phyloP scores from a whole-genome alignment of 176 grass and related monocot species.

The Poa pratensis region DNA sequence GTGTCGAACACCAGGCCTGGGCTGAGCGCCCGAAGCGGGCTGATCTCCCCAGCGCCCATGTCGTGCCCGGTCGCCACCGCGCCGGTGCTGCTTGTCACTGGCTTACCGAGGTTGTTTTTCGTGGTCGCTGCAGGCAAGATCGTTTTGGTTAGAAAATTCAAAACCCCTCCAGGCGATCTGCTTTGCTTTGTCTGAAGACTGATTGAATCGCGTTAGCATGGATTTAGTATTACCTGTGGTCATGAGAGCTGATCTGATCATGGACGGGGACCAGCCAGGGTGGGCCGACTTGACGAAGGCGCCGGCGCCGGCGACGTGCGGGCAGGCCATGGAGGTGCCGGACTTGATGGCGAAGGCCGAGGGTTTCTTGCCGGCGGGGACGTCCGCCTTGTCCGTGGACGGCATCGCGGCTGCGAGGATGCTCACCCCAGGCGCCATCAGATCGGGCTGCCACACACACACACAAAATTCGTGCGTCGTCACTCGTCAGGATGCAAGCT shows the following conservation, averaged over 20 bases:
- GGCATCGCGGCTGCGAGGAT: slow-evolving; percentile 82
- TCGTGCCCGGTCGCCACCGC: slow-evolving; percentile 72
- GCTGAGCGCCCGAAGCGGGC: slow-evolving; percentile 88
- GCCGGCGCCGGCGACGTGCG: slow-evolving; percentile 82
- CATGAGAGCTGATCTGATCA: slow-evolving; percentile 97
- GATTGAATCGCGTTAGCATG: not conserved
- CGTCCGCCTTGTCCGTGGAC: slow-evolving; percentile 49
- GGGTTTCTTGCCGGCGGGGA: slow-evolving; percentile 73
- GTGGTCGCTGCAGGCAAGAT: slow-evolving; percentile 49
- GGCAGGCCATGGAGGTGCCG: slow-evolving; percentile 97
- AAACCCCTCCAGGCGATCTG: not conserved
- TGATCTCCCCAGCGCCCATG: slow-evolving; percentile 91
- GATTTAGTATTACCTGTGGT: slow-evolving; percentile 64
- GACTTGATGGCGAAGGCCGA: slow-evolving; percentile 83
- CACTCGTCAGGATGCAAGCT: not conserved
- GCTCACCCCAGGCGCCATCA: slow-evolving; percentile 94
- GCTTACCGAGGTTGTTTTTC: slow-evolving; percentile 72
- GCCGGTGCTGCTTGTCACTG: slow-evolving; percentile 67
- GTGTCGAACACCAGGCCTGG: slow-evolving; percentile 90
- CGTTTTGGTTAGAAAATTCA: not conserved
- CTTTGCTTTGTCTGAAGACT: not conserved
- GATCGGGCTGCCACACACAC: slow-evolving; percentile 66
- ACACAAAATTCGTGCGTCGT: not conserved
- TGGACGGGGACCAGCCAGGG: slow-evolving; percentile 86
- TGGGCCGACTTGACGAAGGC: slow-evolving; percentile 90